A percentile compares a stretch with the other conserved stretches of the same genome.
phyloP scores from a whole-genome alignment of 371 early-diverging fungal genomes.

The Mortierella sp. region DNA sequence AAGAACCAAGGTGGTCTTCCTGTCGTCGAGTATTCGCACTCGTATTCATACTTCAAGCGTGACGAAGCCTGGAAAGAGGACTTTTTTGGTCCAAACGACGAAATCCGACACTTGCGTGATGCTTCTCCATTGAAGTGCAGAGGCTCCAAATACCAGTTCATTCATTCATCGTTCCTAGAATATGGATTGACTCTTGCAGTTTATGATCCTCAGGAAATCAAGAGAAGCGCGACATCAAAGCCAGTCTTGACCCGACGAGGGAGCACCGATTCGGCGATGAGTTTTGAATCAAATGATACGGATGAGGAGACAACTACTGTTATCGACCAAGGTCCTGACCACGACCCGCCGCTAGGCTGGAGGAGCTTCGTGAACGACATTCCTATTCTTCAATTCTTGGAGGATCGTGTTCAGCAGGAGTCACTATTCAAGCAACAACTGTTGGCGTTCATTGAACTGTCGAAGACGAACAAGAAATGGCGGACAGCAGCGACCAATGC shows the following conservation, averaged over 20 bases:
- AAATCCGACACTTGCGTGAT: neutral
- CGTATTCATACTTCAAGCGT: no score
- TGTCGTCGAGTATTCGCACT: no score
- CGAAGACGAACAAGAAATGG: neutral
- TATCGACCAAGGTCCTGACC: neutral
- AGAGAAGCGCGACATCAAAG: neutral
- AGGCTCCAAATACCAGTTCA: constrained; percentile 3
- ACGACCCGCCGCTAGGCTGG: neutral
- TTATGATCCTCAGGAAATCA: neutral
- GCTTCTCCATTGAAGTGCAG: neutral
- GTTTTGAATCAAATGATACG: neutral
- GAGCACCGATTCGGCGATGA: no score
- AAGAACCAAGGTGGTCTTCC: no score
- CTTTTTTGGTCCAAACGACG: no score
- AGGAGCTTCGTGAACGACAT: no score
- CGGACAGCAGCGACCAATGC: neutral
- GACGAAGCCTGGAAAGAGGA: no score
- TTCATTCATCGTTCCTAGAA: constrained; percentile 8
- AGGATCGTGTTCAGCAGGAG: no score
- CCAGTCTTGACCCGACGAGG: neutral
- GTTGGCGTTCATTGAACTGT: neutral
- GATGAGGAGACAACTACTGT: neutral
- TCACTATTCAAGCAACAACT: neutral
- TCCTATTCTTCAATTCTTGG: no score
- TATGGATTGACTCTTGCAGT: neutral